phyloP scores from a whole-genome alignment of 352 stramenopile genomes.

The Blastocystis sp. region DNA sequence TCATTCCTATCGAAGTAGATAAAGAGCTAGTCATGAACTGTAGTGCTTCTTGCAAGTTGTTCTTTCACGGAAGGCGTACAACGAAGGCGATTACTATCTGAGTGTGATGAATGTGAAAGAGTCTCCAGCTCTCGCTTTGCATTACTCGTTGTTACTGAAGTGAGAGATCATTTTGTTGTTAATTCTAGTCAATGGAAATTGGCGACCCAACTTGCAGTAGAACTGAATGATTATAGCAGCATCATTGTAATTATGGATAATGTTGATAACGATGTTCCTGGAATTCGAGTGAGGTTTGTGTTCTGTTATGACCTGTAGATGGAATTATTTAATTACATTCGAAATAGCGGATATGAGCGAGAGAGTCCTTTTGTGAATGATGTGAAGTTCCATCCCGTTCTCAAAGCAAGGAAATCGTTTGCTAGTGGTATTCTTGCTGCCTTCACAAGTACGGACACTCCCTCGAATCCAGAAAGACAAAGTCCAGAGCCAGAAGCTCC shows the following conservation, averaged over 20 bases:
- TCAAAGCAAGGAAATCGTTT: conserved; percentile 61
- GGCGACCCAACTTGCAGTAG: not conserved
- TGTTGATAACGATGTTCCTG: conserved; percentile 45
- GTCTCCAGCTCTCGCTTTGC: conserved; percentile 22
- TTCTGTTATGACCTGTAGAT: not conserved
- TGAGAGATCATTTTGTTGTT: not conserved
- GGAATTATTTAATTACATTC: conserved; percentile 56
- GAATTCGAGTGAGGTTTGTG: conserved; percentile 14
- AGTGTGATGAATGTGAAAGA: conserved; percentile 58
- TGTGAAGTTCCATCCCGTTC: conserved; percentile 46
- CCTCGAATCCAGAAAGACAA: not conserved
- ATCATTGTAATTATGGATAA: conserved; percentile 57
- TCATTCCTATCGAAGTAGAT: conserved; percentile 47
- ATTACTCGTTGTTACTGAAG: conserved; percentile 51
- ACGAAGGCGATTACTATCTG: conserved; percentile 52
- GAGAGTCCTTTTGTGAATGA: conserved; percentile 61
- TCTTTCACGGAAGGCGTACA: conserved; percentile 34
- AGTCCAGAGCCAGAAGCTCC: not conserved
- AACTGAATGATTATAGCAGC: conserved; percentile 50
- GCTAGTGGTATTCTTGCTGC: conserved; percentile 48
- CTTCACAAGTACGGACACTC: conserved; percentile 6
- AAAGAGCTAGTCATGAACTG: not conserved
- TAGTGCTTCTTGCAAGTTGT: conserved; percentile 54
- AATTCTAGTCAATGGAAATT: conserved; percentile 45
- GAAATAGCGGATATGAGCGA: conserved; percentile 44